Base-by-base conservation (phyloP, 768 basidiomycete genomes). In the Leccinum uliginosum region DNA sequence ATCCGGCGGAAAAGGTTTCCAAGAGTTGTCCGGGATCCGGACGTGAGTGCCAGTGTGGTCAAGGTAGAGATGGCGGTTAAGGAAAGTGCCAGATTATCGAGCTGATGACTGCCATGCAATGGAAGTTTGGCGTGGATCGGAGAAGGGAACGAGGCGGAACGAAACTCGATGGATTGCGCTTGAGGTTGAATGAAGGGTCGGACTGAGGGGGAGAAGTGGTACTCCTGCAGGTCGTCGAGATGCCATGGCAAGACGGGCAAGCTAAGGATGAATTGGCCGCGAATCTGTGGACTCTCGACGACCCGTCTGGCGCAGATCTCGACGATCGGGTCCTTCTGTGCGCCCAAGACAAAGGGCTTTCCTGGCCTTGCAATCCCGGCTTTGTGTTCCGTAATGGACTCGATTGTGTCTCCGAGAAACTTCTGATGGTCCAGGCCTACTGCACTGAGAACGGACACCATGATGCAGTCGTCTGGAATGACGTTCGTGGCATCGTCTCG, bases 371-470 rank as follows among this genome's bases (percentile, higher is more conserved):
- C 84, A 50, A 98, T 97, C 2, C 82, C 84, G 0, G 88, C 85
- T 69, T 99, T 99, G 67, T 96, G 89, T 44, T 67, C 74, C 0
- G 94, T 83, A 54, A 98, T 98, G 27, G 77, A 81, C 12, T 75
- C 76, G 5, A 93, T 73, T 0, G 91, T 88, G 53, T 81, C 69
- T 0, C 97, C 97, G 24, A 99, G 79, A 67, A 96, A 93, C 4
- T 82, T 81, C 61, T 95, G 93, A 71, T 98, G 97, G 73, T 99
- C 97, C 44, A 98, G 75, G 70, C 93, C 95, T 21, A 98, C 90
- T 3, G 86, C 73, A 0, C 94, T 92, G 26, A 98, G 76, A 30
- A 84, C 89, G n/a, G 90, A 91, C 2, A 86, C 83, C 30, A 93
- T 71, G 43, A 95, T 80, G 51, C 75, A 75, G 1, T 80, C 76